phyloP scores from a whole-genome alignment of 192 early-diverging fungal species.

The Oehlia diaphana region DNA sequence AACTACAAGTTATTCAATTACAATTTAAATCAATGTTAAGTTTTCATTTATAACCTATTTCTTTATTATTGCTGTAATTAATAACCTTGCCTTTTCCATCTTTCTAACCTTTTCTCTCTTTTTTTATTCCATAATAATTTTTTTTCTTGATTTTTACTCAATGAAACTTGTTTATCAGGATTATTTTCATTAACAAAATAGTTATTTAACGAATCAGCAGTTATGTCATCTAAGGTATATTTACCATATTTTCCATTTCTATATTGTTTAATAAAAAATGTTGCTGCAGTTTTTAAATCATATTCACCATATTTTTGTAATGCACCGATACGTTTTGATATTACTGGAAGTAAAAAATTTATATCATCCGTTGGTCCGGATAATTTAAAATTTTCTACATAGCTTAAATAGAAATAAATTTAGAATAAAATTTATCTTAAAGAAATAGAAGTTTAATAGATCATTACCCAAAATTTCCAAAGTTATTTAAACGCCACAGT shows the following conservation, averaged over 20 bases:
- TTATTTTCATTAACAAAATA: conserved; percentile 45
- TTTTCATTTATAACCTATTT: too few species aligned
- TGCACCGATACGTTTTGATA: conserved; percentile 69
- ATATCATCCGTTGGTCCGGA: conserved; percentile 73
- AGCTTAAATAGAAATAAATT: conserved; percentile 38
- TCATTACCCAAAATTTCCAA: conserved; percentile 44
- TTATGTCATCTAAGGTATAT: conserved; percentile 82
- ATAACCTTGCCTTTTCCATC: conserved; percentile 19
- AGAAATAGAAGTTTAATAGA: not conserved
- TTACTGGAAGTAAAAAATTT: conserved; percentile 56
- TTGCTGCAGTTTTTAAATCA: conserved; percentile 66
- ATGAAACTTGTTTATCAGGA: conserved; percentile 2
- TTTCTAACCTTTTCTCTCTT: conserved; percentile 25
- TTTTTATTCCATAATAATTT: conserved; percentile 3
- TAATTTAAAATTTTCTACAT: conserved; percentile 53
- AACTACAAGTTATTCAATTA: too few species aligned
- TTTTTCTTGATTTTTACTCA: conserved; percentile 30
- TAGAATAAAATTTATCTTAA: not conserved
- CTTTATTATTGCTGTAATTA: not conserved
- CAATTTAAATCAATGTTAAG: too few species aligned
- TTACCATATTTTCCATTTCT: conserved; percentile 81
- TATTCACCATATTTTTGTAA: conserved; percentile 64
- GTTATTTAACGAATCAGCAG: conserved; percentile 44
- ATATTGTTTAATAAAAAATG: conserved; percentile 75
- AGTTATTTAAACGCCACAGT: conserved; percentile 79